Conservation (phyloP, 2,329 filamentous ascomycete genomes). For the Ceratocystis harringtonii region DNA sequence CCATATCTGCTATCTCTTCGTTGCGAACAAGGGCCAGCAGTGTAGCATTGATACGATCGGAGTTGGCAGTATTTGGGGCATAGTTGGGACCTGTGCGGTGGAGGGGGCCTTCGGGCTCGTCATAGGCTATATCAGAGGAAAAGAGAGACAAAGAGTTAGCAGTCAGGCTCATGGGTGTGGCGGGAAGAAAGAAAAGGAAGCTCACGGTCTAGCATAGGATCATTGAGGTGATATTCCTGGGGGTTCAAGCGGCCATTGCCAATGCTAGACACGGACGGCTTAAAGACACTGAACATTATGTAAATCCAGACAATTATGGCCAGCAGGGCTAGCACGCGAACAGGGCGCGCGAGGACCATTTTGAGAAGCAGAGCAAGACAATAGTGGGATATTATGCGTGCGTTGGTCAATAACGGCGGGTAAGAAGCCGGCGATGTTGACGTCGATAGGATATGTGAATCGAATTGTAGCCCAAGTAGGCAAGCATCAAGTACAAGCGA, state of each 20-base stretch:
- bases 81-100: conserved; percentile 64
- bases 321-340: conserved; percentile 60
- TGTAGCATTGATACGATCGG: conserved; percentile 82
- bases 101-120: conserved; percentile 66
- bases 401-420: not conserved
- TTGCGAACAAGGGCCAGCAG: conserved; percentile 86
- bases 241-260: conserved; percentile 16
- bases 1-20: conserved; percentile 67
- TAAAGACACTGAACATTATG: conserved; percentile 61
- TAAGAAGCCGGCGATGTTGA: too few species aligned
- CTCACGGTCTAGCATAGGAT: conserved; percentile 80
- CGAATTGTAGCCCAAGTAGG: not conserved
- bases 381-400: not conserved
- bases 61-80: conserved; percentile 56
- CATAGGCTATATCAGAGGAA: conserved; percentile 46
- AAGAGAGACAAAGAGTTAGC: not conserved
- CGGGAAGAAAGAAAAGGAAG: conserved; percentile 15
- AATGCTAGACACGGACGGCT: conserved; percentile 35
- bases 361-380: conserved; percentile 21
- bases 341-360: conserved; percentile 77
- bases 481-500: not conserved
- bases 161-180: not conserved
- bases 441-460: too few species aligned
- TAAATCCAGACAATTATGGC: conserved; percentile 63
- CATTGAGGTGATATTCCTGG: conserved; percentile 49